Conservation (phyloP, 176 grass and related monocot species). For the Tillandsia fasciculata region DNA sequence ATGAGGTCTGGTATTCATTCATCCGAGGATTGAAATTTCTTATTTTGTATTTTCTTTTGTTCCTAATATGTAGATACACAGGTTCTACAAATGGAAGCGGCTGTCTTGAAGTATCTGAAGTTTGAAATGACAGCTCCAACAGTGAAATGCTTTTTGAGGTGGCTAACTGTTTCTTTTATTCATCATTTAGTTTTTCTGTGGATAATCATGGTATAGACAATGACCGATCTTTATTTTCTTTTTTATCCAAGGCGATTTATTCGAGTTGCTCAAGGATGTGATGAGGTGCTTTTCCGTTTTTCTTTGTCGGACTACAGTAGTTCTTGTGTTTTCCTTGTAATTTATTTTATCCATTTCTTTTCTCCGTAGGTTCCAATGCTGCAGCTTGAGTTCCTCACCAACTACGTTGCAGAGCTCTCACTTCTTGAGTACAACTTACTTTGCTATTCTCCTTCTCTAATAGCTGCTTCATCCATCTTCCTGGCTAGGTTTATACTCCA, state of each 20-base stretch:
- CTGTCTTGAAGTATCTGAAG: conserved; percentile 74
- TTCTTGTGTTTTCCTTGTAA: conserved; percentile 1
- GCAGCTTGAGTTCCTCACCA: conserved; percentile 85
- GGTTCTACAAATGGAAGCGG: conserved; percentile 94
- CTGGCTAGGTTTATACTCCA: conserved; percentile 84
- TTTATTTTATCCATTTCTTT: conserved; percentile 13
- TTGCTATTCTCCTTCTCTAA: conserved; percentile 59
- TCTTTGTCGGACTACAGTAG: not conserved
- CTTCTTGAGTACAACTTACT: conserved; percentile 86
- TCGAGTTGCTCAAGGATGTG: conserved; percentile 69
- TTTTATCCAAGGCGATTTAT: conserved; percentile 63
- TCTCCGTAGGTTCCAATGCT: conserved; percentile 51
- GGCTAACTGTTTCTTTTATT: conserved; percentile 6
- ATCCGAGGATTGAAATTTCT: not conserved
- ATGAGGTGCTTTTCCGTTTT: conserved; percentile 46
- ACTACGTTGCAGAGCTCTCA: conserved; percentile 77
- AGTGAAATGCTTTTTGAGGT: conserved; percentile 91
- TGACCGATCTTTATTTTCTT: conserved; percentile 6
- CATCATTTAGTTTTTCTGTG: not conserved
- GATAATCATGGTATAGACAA: not conserved
- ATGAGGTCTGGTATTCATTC: conserved; percentile 43
- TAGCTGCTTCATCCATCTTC: conserved; percentile 82
- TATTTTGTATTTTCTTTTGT: not conserved
- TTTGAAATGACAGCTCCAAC: conserved; percentile 95
- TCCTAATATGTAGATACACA: conserved; percentile 20